Conservation (phyloP, 768 basidiomycete genomes). For the Boletus fagicola region DNA sequence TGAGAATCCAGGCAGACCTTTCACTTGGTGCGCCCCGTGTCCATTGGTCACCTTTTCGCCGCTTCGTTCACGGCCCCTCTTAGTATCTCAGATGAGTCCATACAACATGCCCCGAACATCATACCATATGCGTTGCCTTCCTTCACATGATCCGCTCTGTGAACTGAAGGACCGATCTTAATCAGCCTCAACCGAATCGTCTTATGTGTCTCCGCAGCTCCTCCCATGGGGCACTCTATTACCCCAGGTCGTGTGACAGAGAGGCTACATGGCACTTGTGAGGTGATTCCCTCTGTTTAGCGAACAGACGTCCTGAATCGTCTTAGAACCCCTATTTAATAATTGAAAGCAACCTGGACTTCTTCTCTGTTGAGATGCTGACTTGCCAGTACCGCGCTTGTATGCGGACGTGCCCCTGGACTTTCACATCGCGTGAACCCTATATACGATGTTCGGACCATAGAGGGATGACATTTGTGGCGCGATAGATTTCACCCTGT, state of each 20-base stretch:
- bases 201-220: constrained; percentile 21
- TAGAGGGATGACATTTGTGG: constrained; percentile 3
- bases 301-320: neutral
- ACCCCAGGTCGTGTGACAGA: constrained; percentile 32
- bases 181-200: constrained; percentile 9
- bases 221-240: constrained; percentile 28
- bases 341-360: neutral
- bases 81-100: neutral
- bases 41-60: constrained; percentile 15
- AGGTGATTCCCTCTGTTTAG: constrained; percentile 11
- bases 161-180: constrained; percentile 13
- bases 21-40: constrained; percentile 10
- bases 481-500: neutral
- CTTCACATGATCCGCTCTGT: constrained; percentile 29
- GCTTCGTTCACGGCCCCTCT: constrained; percentile 12
- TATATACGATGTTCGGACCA: neutral
- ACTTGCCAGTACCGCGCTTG: neutral
- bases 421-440: constrained; percentile 13
- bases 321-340: constrained; percentile 12
- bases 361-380: constrained; percentile 9
- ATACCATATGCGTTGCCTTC: constrained; percentile 15
- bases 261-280: constrained; percentile 5
- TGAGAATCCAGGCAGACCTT: constrained; percentile 15
- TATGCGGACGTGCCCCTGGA: neutral
- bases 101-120: constrained; percentile 14